These are phyloP conservation scores for Psidium friedrichsthalianum DNA, from an alignment of 345 rosid species.

Conservation along the genomic window DNA sequence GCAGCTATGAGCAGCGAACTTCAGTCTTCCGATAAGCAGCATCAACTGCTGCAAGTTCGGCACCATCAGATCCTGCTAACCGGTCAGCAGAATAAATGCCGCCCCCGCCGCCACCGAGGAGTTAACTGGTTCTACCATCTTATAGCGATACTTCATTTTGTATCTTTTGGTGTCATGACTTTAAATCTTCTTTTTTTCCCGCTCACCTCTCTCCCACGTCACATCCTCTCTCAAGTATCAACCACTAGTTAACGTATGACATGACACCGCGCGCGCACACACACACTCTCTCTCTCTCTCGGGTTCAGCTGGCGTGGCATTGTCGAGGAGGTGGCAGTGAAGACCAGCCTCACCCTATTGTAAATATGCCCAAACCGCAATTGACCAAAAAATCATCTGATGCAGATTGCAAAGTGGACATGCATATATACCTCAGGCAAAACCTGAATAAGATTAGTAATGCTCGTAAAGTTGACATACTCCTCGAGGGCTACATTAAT, in stretches of 20 bases:
- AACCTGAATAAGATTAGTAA: background rate
- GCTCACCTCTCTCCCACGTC: background rate
- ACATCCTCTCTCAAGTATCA: background rate
- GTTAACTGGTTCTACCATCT: background rate
- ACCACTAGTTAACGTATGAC: background rate
- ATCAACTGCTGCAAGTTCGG: too few species aligned
- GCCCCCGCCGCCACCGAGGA: background rate
- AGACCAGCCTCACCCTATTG: background rate
- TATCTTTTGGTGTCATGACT: background rate
- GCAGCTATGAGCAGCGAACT: too few species aligned
- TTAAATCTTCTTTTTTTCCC: background rate
- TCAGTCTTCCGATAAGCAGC: too few species aligned
- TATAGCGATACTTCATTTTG: background rate
- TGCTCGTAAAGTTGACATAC: background rate
- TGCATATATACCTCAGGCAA: background rate
- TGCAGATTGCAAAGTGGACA: background rate
- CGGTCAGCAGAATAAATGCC: background rate
- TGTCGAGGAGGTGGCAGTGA: background rate
- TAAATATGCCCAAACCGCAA: background rate
- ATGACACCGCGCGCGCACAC: background rate
- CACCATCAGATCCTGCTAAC: too few species aligned
- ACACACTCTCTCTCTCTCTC: too few species aligned
- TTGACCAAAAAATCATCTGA: background rate
- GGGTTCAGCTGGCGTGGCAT: background rate
- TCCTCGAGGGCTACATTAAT: background rate